Base-by-base conservation (phyloP, 1,284 basidiomycete genomes). In the Inonotus hispidus region DNA sequence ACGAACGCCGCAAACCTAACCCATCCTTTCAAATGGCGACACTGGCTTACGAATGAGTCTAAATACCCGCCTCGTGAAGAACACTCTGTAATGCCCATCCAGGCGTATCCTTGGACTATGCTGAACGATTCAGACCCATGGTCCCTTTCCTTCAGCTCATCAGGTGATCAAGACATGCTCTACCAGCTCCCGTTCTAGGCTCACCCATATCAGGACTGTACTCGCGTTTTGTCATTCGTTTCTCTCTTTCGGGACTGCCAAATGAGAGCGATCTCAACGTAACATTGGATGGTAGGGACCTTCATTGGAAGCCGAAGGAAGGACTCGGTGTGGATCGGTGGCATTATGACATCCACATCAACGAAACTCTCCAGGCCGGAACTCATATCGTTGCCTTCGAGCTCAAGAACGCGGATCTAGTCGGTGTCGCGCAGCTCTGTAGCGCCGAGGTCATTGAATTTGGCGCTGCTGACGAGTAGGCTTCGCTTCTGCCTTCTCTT, bases 181-280 rank as follows among this genome's bases (percentile, higher is more conserved):
- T 52, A 14, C 21, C 16, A 32, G 8, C 32, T 32, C 8, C 32
- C 32, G 8, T 32, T 8, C 3, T 32, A 32, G 3, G 8, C 41
- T 45, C 41, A 21, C 41, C 21, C 3, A 25, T 32, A 16, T 16
- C 21, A 52, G 49, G 54, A 21, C 19, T 69, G 14, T 93, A 90
- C 66, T 72, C 82, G 1, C 77, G 84, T 27, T 80, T 88, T 66
- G 74, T 90, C 29, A 71, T 93, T 35, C 80, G 85, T 49, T 86
- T 90, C 68, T 93, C 91, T 1, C 74, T 94, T 0, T 90, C 89
- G 3, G 90, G 88, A 2, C 72, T 93, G n/a, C 87, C 89, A 0
- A 69, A 74, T 3, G 71, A 74, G 14, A 69, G 71, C 2, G 84
- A 90, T 66, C 71, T 93, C 19, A 71, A 66, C 1, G 79, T 93